A percentile compares a stretch with the other conserved stretches of the same genome.
Conservation (phyloP, 225 moss, liverwort and hornwort species). For the Thuidium tamariscinum region DNA sequence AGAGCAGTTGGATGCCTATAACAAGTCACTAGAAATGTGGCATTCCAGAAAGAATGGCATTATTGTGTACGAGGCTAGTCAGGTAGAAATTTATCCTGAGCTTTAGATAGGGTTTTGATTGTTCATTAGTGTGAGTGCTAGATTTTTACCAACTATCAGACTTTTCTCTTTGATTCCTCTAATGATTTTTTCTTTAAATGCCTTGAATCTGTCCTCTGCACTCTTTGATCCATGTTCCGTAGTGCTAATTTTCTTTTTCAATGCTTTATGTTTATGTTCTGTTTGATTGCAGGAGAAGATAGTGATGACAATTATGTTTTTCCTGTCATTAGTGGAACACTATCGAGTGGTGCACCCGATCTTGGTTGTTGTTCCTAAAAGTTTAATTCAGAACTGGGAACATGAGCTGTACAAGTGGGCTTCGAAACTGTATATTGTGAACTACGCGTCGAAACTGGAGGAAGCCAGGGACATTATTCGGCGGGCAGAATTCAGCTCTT, state of each 20-base stretch:
- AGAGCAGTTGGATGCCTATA: slow-evolving; percentile 59
- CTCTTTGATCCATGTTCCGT: background rate
- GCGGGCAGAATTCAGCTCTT: slow-evolving; percentile 50
- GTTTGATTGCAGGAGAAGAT: slow-evolving; percentile 65
- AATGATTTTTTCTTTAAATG: background rate
- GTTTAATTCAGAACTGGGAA: slow-evolving; percentile 66
- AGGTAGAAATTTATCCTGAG: slow-evolving; percentile 29
- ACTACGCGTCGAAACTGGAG: slow-evolving; percentile 52
- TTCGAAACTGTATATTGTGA: slow-evolving; percentile 60
- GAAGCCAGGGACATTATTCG: slow-evolving; percentile 64
- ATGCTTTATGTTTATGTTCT: background rate
- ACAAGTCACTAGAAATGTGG: slow-evolving; percentile 54
- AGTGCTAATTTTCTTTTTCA: background rate
- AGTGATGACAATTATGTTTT: slow-evolving; percentile 55
- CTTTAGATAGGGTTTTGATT: background rate
- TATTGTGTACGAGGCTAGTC: slow-evolving; percentile 66
- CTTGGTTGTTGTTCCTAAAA: slow-evolving; percentile 59
- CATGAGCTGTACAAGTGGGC: slow-evolving; percentile 59
- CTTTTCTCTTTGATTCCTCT: background rate
- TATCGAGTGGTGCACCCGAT: slow-evolving; percentile 56
- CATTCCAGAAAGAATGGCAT: slow-evolving; percentile 57
- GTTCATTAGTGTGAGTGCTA: background rate
- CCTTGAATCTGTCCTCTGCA: background rate
- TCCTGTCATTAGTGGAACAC: slow-evolving; percentile 72
- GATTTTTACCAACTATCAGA: background rate